Conservation (phyloP, 805 yeast genomes). For the Candida pseudofarinosa region DNA sequence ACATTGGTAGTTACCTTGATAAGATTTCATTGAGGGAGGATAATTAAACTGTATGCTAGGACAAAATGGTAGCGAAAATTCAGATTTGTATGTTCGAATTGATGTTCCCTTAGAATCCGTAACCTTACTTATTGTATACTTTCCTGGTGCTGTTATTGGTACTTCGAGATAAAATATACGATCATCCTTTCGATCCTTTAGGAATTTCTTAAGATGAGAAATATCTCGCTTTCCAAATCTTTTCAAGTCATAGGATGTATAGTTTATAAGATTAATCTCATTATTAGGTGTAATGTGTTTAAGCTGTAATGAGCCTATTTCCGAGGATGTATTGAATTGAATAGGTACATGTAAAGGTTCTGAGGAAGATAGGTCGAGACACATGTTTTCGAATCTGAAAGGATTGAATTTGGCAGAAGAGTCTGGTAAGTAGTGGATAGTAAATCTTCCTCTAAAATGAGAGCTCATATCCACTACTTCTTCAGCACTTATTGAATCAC, state of each 20-base stretch:
- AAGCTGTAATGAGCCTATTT: slow-evolving; percentile 64
- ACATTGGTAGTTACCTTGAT: slow-evolving; percentile 48
- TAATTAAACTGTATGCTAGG: slow-evolving; percentile 62
- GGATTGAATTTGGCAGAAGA: slow-evolving; percentile 85
- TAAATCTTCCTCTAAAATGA: slow-evolving; percentile 82
- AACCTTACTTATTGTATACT: slow-evolving; percentile 67
- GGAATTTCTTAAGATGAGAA: slow-evolving; percentile 23
- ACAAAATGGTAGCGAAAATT: slow-evolving; percentile 67
- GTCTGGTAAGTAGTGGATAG: slow-evolving; percentile 86
- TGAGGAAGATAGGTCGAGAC: slow-evolving; percentile 44
- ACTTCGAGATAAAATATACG: slow-evolving; percentile 57
- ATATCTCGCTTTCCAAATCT: slow-evolving; percentile 29
- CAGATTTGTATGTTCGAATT: slow-evolving; percentile 57
- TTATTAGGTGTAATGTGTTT: slow-evolving; percentile 56
- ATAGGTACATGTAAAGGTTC: slow-evolving; percentile 54
- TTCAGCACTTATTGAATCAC: slow-evolving; percentile 39
- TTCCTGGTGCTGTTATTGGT: slow-evolving; percentile 68
- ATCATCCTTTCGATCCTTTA: slow-evolving; percentile 25
- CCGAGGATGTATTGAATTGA: slow-evolving; percentile 73
- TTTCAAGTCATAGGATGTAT: slow-evolving; percentile 53
- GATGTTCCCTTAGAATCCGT: slow-evolving; percentile 59
- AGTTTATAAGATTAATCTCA: slow-evolving; percentile 45
- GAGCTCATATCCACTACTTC: slow-evolving; percentile 42
- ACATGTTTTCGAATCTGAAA: slow-evolving; percentile 52
- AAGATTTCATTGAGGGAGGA: slow-evolving; percentile 21